Evolutionary conservation across 768 basidiomycete species (phyloP), one percentile per base, ranked within the genome.

Genomic region (Kwoniella heveanensis): DNA sequence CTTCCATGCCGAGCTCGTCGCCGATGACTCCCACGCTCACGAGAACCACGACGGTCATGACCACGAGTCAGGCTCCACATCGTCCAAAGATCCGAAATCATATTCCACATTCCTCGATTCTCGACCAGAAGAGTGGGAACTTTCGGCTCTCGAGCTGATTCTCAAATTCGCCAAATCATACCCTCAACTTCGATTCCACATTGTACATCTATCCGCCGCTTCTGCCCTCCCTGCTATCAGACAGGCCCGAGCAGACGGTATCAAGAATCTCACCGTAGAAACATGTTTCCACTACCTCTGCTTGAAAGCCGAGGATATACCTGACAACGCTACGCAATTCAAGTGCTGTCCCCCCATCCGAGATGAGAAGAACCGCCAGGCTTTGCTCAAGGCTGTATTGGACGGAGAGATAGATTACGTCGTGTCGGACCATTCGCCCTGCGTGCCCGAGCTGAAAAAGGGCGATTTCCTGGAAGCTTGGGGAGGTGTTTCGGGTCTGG

Each of bases 251-350:
- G 87, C 84, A 71, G 77, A 82, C 1, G 81, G 85, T 1, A 86
- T 88, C 0, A 66, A 80, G 3, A 87, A 88, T 9, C 82, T 99
- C 55, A 92, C 92, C 0, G 91, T 92, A 54, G 95, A 99, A 83
- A 99, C 95, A 0, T 97, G 94, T 80, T 97, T 95, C 81, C 95
- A 99, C 80, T 99, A 99, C 81, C 86, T 97, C 22, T 87, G 87
- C 70, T 85, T 96, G 8, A 82, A 85, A 44, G 84, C 92, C 0
- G 85, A 87, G 57, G 81, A 85, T 51, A 88, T 96, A 62, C 91
- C 91, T 5, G 77, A 84, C 60, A 63, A 69, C 30, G 70, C 71
- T 10, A 88, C 93, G 54, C 88, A 93, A 78, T 94, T 91, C 84
- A 96, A 98, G 78, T 99, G 95, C 76, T 96, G 92, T 77, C 95